These are phyloP conservation scores for Glutinoglossum americanum DNA, from an alignment of 495 filamentous ascomycete genomes.

Conservation along the genomic window DNA sequence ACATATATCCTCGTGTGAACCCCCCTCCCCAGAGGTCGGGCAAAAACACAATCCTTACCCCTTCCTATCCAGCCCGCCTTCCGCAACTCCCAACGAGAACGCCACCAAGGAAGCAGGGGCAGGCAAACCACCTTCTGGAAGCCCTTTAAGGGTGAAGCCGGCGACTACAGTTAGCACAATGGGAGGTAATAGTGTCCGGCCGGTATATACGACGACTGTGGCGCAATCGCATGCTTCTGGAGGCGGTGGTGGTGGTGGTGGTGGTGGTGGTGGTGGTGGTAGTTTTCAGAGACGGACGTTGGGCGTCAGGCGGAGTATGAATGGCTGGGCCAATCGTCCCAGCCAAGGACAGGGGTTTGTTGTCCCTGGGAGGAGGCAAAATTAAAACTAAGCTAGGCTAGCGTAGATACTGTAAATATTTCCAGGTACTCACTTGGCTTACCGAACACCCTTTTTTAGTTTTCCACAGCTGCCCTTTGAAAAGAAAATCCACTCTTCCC, in stretches of 20 bases:
- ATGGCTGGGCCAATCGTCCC: slow-evolving; percentile 25
- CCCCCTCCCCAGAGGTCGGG: slow-evolving; percentile 1
- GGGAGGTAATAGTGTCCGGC: slow-evolving; percentile 14
- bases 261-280: slow-evolving; percentile 1
- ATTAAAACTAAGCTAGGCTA: no score
- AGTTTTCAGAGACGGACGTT: slow-evolving; percentile 23
- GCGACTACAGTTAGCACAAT: not conserved
- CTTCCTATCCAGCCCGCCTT: slow-evolving; percentile 25
- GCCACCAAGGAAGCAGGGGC: not conserved
- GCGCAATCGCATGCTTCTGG: slow-evolving; percentile 14
- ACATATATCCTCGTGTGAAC: slow-evolving; percentile 7
- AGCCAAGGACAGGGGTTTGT: not conserved
- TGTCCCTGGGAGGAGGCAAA: not conserved
- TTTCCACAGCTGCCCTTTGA: no score
- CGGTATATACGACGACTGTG: slow-evolving; percentile 32
- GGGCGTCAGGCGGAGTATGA: slow-evolving; percentile 35
- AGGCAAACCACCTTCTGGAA: not conserved
- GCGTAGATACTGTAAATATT: no score
- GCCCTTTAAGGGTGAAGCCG: not conserved
- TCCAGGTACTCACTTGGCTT: no score
- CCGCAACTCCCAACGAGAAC: not conserved
- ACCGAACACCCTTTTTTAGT: no score
- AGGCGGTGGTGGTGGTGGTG: slow-evolving; percentile 12
- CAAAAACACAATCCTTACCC: slow-evolving; percentile 12
- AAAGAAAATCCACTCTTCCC: no score